Evolutionary conservation across 2,329 filamentous ascomycete species (phyloP), one percentile per base, ranked within the genome.

Genomic region (Fusarium xylarioides): DNA sequence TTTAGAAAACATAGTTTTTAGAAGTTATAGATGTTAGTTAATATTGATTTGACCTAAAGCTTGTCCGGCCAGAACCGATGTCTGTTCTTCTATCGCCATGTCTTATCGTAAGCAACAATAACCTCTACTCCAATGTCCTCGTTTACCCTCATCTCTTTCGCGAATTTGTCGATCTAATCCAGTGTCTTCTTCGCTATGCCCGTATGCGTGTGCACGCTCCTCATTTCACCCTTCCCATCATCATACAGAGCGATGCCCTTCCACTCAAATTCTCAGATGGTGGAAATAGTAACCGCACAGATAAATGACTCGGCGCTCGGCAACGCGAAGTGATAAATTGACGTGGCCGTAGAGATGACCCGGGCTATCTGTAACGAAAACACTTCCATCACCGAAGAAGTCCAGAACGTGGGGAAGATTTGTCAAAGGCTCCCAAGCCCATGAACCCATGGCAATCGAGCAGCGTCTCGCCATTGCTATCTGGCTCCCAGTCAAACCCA

Each of bases 11-110:
- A n/a, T 3, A 40, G 38, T 4, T n/a, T 40, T 4, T 4, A 7
- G 14, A 21, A n/a, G 21, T n/a, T 2, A 7, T n/a, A n/a, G 12
- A 14, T 40, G 4, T 1, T 9, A n/a, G 16, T 18, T 18, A 11
- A 37, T 37, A 21, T 40, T 21, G 7, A 40, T 40, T 14, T n/a
- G 3, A n/a, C 4, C 21, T 14, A 40, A 21, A 40, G 38, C 38
- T 40, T 40, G 11, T 11, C 35, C 35, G 35, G 35, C 35, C 35
- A 37, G 35, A 37, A 37, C 35, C 16, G 35, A 37, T 37, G 9
- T 11, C 35, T 18, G 35, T 37, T 37, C 16, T 18, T 19, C 16
- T 37, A 16, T 15, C 16, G 16, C 35, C 35, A 37, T 37, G 16
- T 11, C 35, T 37, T 37, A 37, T 37, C 35, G 18, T 37, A 16